These are phyloP conservation scores for Rickenella mellea DNA, from an alignment of 768 basidiomycete species.

Conservation along the genomic window DNA sequence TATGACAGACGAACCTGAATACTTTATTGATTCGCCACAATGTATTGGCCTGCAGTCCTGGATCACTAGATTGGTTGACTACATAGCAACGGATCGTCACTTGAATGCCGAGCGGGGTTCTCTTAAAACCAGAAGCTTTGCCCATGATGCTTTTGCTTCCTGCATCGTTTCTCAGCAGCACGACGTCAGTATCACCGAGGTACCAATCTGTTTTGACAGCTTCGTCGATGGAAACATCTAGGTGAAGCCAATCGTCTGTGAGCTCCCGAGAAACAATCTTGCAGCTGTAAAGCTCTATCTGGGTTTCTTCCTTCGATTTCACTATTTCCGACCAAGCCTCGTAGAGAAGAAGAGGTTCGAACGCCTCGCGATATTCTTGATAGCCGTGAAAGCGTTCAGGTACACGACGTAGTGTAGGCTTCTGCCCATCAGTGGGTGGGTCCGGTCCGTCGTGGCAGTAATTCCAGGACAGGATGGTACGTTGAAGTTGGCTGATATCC, in stretches of 20 bases:
- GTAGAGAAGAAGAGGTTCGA: constrained; percentile 77
- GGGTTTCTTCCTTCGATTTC: constrained; percentile 62
- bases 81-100: constrained; percentile 50
- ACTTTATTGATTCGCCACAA: constrained; percentile 74
- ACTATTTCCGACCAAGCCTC: constrained; percentile 88
- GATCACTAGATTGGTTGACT: constrained; percentile 32
- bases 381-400: constrained; percentile 60
- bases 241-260: constrained; percentile 74
- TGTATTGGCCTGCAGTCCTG: constrained; percentile 53
- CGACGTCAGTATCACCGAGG: constrained; percentile 79
- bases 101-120: constrained; percentile 36
- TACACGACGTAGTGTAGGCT: constrained; percentile 31
- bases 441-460: constrained; percentile 56
- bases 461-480: constrained; percentile 76
- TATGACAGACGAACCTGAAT: constrained; percentile 51
- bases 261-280: constrained; percentile 64
- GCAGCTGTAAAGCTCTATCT: constrained; percentile 40
- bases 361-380: constrained; percentile 59
- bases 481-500: constrained; percentile 72
- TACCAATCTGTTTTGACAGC: constrained; percentile 61
- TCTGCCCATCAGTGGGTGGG: constrained; percentile 42
- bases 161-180: constrained; percentile 61
- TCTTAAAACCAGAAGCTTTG: constrained; percentile 49
- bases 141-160: constrained; percentile 51
- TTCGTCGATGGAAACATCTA: constrained; percentile 57